phyloP scores from a whole-genome alignment of 2,329 filamentous ascomycete species.

The Trichoderma citrinoviride region DNA sequence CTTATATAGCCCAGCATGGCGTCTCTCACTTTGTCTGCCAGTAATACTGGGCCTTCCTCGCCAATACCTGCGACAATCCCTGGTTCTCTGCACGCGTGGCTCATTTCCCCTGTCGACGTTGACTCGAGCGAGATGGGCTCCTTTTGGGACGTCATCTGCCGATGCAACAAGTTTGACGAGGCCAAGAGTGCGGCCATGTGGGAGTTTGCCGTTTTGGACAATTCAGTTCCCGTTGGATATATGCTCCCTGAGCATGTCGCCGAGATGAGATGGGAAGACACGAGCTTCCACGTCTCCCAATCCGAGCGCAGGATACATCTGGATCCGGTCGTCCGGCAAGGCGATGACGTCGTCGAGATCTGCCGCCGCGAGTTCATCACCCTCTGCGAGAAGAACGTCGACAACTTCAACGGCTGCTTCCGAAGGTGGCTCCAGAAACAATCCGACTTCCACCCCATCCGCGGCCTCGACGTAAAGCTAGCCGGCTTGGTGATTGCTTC shows the following conservation, averaged over 20 bases:
- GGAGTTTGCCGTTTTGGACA: slow-evolving; percentile 28
- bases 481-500: slow-evolving; percentile 33
- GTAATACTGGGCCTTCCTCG: background rate
- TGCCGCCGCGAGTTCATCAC: slow-evolving; percentile 27
- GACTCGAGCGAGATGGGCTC: slow-evolving; percentile 10
- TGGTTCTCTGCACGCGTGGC: slow-evolving; percentile 18
- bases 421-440: slow-evolving; percentile 29
- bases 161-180: slow-evolving; percentile 31
- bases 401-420: slow-evolving; percentile 30
- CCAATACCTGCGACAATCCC: background rate
- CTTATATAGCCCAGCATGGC: slow-evolving; percentile 4
- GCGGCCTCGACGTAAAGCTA: slow-evolving; percentile 26
- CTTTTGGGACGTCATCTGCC: slow-evolving; percentile 27
- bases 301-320: slow-evolving; percentile 26
- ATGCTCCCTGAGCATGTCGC: slow-evolving; percentile 27
- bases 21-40: slow-evolving; percentile 4
- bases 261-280: slow-evolving; percentile 27
- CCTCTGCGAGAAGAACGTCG: slow-evolving; percentile 31
- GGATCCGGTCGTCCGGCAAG: slow-evolving; percentile 21
- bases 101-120: background rate
- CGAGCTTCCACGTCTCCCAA: slow-evolving; percentile 24
- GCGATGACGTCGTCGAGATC: slow-evolving; percentile 22
- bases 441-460: slow-evolving; percentile 32
- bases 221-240: slow-evolving; percentile 28
- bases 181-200: slow-evolving; percentile 24